Percentiles rank a stretch among this genome's conserved stretches.
These are phyloP conservation scores for Alternaria angustiovoidea DNA, from an alignment of 2,329 filamentous ascomycete species.

Conservation along the genomic window DNA sequence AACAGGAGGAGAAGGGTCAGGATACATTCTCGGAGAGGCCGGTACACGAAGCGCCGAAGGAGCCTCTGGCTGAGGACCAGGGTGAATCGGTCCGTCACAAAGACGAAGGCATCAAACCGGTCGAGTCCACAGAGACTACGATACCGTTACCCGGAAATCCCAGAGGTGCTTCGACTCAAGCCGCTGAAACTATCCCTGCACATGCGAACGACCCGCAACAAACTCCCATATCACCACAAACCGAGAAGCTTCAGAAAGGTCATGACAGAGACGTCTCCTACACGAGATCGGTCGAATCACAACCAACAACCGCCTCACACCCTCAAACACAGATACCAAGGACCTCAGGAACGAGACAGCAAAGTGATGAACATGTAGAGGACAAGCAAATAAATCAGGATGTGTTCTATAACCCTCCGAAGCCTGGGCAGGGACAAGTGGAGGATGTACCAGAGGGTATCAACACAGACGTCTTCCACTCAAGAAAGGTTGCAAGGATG, in stretches of 20 bases:
- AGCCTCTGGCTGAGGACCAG: slow-evolving; percentile 44
- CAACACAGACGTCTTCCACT: slow-evolving; percentile 69
- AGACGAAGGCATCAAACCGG: slow-evolving; percentile 45
- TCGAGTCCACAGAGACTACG: slow-evolving; percentile 51
- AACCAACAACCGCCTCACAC: slow-evolving; percentile 60
- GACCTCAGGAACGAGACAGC: slow-evolving; percentile 57
- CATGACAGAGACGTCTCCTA: slow-evolving; percentile 66
- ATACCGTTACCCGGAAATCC: slow-evolving; percentile 50
- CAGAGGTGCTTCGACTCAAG: slow-evolving; percentile 49
- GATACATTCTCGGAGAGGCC: slow-evolving; percentile 47
- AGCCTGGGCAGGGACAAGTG: slow-evolving; percentile 37
- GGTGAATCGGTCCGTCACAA: slow-evolving; percentile 17
- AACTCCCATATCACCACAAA: slow-evolving; percentile 26
- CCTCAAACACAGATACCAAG: slow-evolving; percentile 66
- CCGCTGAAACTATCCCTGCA: slow-evolving; percentile 64
- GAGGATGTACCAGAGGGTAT: slow-evolving; percentile 64
- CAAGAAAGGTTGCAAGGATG: slow-evolving; percentile 64
- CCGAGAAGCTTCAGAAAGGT: slow-evolving; percentile 43
- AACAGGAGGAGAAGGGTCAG: slow-evolving; percentile 38
- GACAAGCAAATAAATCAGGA: slow-evolving; percentile 62
- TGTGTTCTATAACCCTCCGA: slow-evolving; percentile 53
- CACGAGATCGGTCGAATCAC: slow-evolving; percentile 57
- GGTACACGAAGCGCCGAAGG: slow-evolving; percentile 47
- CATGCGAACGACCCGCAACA: slow-evolving; percentile 57
- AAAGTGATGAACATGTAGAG: slow-evolving; percentile 51